These are phyloP conservation scores for Edaphochlamys debaryana DNA, from an alignment of 139 green algal genomes.

Conservation along the genomic window DNA sequence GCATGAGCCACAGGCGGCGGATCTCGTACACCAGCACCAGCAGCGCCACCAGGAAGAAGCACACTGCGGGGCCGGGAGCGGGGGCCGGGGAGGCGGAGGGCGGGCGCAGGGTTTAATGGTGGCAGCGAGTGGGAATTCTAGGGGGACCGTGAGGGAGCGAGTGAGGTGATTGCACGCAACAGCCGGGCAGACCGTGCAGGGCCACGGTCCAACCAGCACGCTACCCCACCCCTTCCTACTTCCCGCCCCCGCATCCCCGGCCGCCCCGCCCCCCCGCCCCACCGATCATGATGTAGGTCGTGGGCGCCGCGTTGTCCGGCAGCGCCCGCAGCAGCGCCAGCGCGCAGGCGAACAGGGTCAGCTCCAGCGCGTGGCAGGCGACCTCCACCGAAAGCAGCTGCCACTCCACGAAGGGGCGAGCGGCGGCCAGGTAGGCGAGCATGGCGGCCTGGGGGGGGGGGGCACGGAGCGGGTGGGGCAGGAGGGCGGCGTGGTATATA, in stretches of 20 bases:
- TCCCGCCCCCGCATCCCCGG: too few relatives aligned
- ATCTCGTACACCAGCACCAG: conserved; percentile 8
- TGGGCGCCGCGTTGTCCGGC: not conserved
- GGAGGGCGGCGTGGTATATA: too few relatives aligned
- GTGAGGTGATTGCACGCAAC: too few relatives aligned
- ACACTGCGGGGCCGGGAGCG: not conserved
- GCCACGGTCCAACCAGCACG: too few relatives aligned
- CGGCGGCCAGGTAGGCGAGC: conserved; percentile 1
- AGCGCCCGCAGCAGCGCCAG: not conserved
- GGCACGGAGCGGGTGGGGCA: too few relatives aligned
- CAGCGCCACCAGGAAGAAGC: conserved; percentile 10
- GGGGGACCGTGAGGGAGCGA: not conserved
- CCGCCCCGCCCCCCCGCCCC: too few relatives aligned
- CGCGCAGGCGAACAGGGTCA: not conserved
- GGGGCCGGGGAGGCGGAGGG: not conserved
- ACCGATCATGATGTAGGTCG: conserved; percentile 29
- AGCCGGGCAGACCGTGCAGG: too few relatives aligned
- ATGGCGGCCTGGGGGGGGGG: not conserved
- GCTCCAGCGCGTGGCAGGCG: not conserved
- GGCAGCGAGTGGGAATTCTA: not conserved
- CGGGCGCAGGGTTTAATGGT: not conserved
- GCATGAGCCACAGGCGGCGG: not conserved
- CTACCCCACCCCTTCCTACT: too few relatives aligned
- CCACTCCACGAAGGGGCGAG: not conserved
- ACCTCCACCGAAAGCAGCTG: not conserved